Base-by-base conservation (phyloP, 1,284 basidiomycete genomes). In the Leccinum subfulvum region DNA sequence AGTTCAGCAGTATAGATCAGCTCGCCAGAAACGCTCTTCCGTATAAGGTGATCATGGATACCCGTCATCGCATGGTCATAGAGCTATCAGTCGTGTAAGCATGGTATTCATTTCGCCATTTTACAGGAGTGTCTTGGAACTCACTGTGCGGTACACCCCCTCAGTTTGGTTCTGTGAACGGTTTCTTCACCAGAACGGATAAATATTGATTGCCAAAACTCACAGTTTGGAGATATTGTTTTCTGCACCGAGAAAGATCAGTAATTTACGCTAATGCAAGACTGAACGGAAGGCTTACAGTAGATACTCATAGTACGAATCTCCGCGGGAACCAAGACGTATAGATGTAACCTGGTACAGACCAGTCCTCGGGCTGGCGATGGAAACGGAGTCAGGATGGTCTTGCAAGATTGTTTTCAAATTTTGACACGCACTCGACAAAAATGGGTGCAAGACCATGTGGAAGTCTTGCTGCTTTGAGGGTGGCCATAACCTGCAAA, bases 241-340 rank as follows among this genome's bases (percentile, higher is more conserved):
- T 95, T 61, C 90, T 91, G 66, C 51, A 10, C 62, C 21, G 69
- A 55, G 35, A 16, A 35, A 21, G 0, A 51, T 65, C 41, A 64
- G 59, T 37, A 9, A 61, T 26, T 52, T n/a, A 37, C 16, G 21
- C 9, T 53, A 23, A 39, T 47, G 59, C 55, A 37, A 57, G 30
- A 35, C 11, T 26, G 41, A 54, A 4, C 18, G 37, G 23, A 41
- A n/a, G 4, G 73, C 88, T 78, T 64, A 91, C 86, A 95, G 71
- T 30, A 97, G 80, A 72, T 97, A 97, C 76, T 98, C 96, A 74
- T 97, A 98, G 78, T 91, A 98, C 4, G 94, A 96, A 77, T 98
- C 96, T 23, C 92, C 96, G 33, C 96, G 84, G 16, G 94, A 96
- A 9, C 96, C 96, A 14, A 98, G 83, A 9, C 96, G 88, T 64